These are phyloP conservation scores for Boletus pseudopeckii DNA, from an alignment of 768 basidiomycete genomes.

Conservation along the genomic window DNA sequence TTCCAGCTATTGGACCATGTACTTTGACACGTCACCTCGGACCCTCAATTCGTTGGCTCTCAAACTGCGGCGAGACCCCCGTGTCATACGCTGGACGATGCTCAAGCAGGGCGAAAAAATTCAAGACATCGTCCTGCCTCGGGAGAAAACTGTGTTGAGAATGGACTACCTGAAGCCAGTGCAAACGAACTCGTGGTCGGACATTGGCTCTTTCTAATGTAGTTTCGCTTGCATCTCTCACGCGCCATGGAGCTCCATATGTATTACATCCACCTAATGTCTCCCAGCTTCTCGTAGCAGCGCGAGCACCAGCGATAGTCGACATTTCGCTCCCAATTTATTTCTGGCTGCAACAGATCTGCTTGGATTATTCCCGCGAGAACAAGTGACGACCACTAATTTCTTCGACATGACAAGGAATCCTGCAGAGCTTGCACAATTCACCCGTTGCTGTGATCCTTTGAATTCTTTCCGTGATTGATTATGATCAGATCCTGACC, in stretches of 20 bases:
- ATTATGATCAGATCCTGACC: background rate
- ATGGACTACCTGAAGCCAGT: conserved; percentile 23
- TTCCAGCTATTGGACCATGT: conserved; percentile 82
- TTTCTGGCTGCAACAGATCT: background rate
- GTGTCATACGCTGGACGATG: conserved; percentile 79
- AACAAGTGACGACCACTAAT: background rate
- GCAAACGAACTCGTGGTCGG: conserved; percentile 28
- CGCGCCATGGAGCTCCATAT: background rate
- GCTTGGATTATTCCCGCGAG: too few species aligned
- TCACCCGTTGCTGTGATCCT: background rate
- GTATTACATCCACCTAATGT: conserved; percentile 1
- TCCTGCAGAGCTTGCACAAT: background rate
- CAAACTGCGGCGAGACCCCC: conserved; percentile 73
- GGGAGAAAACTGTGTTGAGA: conserved; percentile 41
- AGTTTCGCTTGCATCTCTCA: background rate
- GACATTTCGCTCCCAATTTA: background rate
- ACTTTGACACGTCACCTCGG: conserved; percentile 82
- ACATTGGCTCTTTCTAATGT: conserved; percentile 13
- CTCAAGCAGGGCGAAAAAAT: conserved; percentile 73
- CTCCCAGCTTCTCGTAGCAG: background rate
- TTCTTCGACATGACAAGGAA: background rate
- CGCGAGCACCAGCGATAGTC: background rate
- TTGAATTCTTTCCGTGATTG: background rate
- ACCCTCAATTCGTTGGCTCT: conserved; percentile 61
- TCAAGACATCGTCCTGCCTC: conserved; percentile 59